A percentile compares a stretch with the other conserved stretches of the same genome.
These are phyloP conservation scores for Cardiospermum halicacabum DNA, from an alignment of 345 rosid species.

Conservation along the genomic window DNA sequence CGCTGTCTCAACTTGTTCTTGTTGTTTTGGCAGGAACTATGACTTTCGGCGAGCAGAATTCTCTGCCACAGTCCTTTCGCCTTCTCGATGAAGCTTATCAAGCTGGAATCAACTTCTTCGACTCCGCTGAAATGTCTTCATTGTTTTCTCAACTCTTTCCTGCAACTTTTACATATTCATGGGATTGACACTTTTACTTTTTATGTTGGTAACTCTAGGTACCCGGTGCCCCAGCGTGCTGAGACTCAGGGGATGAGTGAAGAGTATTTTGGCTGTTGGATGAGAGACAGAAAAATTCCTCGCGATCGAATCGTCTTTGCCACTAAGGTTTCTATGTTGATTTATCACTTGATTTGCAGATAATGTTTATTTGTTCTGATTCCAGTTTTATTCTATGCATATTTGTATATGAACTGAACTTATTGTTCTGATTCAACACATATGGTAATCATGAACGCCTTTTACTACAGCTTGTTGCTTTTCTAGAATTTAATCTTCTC, in stretches of 20 bases:
- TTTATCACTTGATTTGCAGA: not conserved
- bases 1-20: too few species aligned
- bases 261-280: conserved; percentile 57
- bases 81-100: conserved; percentile 52
- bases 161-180: not conserved
- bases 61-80: conserved; percentile 40
- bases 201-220: conserved; percentile 25
- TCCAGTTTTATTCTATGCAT: not conserved
- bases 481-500: not conserved
- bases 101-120: conserved; percentile 64
- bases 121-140: conserved; percentile 56
- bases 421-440: not conserved
- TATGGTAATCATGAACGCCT: not conserved
- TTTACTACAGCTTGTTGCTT: not conserved
- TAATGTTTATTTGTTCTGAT: too few species aligned
- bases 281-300: conserved; percentile 43
- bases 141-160: not conserved
- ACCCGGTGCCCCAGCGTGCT: conserved; percentile 67
- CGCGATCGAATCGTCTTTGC: conserved; percentile 46
- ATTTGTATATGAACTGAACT: not conserved
- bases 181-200: not conserved
- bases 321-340: conserved; percentile 38
- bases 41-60: conserved; percentile 65
- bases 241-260: conserved; percentile 63
- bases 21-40: conserved; percentile 40